Base-by-base conservation (phyloP, 2,329 filamentous ascomycete genomes). In the Pseudogymnoascus sp. region DNA sequence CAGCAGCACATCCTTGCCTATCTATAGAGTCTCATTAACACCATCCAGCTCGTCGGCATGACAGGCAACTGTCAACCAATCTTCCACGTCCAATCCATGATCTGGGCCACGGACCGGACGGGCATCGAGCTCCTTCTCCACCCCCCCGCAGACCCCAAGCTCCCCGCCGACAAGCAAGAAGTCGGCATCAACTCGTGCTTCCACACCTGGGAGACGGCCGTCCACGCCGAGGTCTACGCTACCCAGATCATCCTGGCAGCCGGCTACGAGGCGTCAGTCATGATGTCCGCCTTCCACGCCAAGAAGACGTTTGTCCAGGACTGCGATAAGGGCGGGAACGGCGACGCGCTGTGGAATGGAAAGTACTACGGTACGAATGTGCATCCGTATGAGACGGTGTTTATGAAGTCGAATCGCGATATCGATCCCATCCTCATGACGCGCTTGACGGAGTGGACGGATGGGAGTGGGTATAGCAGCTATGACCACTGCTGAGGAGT, bases 301-400 rank as follows among this genome's bases (percentile, higher is more conserved):
- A 63, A 59, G 13, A 47, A 63, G 60, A 33, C 63, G 9, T 66
- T 66, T 21, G 35, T 62, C 11, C 47, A 63, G 10, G 57, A 58
- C 10, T 63, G 62, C n/a, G 47, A 39, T 13, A 64, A 59, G 11
- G 44, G n/a, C 0, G 50, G 61, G 44, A 67, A 65, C 31, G 61
- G 60, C 3, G 69, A 71, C 61, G 44, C 67, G 29, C 37, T 70
- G n/a, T 65, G 58, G 36, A 59, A 68, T 9, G 61, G 61, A 1
- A 58, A 50, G 15, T 70, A 70, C 58, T 69, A 68, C 35, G 70
- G 69, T 1, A 68, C 62, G 8, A 67, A 66, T 60, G 50, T 70
- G 5, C 65, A 68, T 63, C 66, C 67, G 1, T 71, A 64, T 21
- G 68, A 71, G 64, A 70, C 67, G 13, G 58, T 67, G 5, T 71